These are phyloP conservation scores for Puccinia coronata DNA, from an alignment of 1,284 basidiomycete genomes.

Conservation along the genomic window DNA sequence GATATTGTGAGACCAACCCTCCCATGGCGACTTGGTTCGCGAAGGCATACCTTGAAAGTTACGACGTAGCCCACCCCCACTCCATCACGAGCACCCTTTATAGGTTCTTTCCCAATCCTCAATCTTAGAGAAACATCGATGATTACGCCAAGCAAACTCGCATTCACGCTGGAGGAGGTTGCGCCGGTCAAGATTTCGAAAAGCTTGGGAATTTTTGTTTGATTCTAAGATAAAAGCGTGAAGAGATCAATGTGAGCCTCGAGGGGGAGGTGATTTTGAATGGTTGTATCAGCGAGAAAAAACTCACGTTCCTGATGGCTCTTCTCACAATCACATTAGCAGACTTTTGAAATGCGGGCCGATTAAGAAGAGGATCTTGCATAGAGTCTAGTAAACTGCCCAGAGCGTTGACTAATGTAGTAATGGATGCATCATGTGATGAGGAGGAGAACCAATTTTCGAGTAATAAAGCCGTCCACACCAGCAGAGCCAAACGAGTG, in stretches of 20 bases:
- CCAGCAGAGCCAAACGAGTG: constrained; percentile 46
- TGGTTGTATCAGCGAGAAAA: not conserved
- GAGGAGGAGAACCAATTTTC: not conserved
- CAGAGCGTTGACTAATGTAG: constrained; percentile 17
- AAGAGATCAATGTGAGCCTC: not conserved
- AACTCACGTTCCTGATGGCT: constrained; percentile 46
- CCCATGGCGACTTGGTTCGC: not conserved
- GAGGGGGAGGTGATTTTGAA: not conserved
- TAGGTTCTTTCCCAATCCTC: constrained; percentile 51
- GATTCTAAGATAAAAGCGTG: constrained; percentile 24
- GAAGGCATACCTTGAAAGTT: constrained; percentile 49
- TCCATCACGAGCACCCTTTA: constrained; percentile 51
- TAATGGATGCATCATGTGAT: constrained; percentile 1
- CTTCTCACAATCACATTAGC: constrained; percentile 45
- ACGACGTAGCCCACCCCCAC: constrained; percentile 51
- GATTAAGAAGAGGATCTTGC: constrained; percentile 40
- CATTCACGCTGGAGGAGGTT: constrained; percentile 34
- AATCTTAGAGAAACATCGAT: constrained; percentile 56
- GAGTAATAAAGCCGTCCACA: constrained; percentile 39
- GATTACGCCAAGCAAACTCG: constrained; percentile 53
- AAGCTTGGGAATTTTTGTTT: constrained; percentile 39
- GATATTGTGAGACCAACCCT: constrained; percentile 30
- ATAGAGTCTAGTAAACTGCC: constrained; percentile 31
- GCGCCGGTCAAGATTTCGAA: constrained; percentile 33
- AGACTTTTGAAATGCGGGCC: constrained; percentile 30